These are phyloP conservation scores for Eucalyptus polyanthemos DNA, from an alignment of 345 rosid species.

Conservation along the genomic window DNA sequence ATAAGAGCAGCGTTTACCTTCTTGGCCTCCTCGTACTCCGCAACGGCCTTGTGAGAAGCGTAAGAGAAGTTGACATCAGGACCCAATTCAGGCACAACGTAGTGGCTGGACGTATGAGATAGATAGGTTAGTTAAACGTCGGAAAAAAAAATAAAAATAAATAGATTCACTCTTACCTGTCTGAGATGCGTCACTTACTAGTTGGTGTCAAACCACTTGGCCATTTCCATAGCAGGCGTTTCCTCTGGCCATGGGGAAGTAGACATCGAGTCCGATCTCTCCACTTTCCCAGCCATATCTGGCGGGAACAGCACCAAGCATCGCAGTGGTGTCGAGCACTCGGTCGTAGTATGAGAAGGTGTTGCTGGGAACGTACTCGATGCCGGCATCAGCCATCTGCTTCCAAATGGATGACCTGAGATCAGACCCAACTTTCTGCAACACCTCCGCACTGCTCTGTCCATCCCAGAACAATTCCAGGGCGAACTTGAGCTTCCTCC, in stretches of 20 bases:
- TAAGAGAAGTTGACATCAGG: too few relatives aligned
- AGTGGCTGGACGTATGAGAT: too few relatives aligned
- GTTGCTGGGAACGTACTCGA: slow-evolving; percentile 88
- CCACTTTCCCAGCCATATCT: not conserved
- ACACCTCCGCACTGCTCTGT: slow-evolving; percentile 68
- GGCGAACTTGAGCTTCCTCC: slow-evolving; percentile 30
- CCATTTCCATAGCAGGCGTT: too few relatives aligned
- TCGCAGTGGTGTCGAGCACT: slow-evolving; percentile 75
- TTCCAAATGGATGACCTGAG: slow-evolving; percentile 84
- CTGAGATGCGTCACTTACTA: too few relatives aligned
- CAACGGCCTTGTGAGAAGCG: fast-evolving
- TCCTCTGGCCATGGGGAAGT: too few relatives aligned
- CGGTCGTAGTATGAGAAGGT: slow-evolving; percentile 84
- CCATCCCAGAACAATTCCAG: slow-evolving; percentile 94
- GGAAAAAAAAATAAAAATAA: too few relatives aligned
- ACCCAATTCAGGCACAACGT: too few relatives aligned
- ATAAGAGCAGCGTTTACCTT: too few relatives aligned
- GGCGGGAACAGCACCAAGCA: slow-evolving; percentile 21
- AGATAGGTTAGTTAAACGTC: too few relatives aligned
- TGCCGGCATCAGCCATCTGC: slow-evolving; percentile 76
- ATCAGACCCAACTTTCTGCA: slow-evolving; percentile 65
- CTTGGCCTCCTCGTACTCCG: too few relatives aligned
- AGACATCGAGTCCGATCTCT: fast-evolving
- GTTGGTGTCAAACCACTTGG: too few relatives aligned
- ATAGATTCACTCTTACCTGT: too few relatives aligned